Percentiles rank a stretch among this genome's conserved stretches.
These are phyloP conservation scores for Fusarium verticillioides DNA, from an alignment of 2,329 filamentous ascomycete genomes.

Conservation along the genomic window DNA sequence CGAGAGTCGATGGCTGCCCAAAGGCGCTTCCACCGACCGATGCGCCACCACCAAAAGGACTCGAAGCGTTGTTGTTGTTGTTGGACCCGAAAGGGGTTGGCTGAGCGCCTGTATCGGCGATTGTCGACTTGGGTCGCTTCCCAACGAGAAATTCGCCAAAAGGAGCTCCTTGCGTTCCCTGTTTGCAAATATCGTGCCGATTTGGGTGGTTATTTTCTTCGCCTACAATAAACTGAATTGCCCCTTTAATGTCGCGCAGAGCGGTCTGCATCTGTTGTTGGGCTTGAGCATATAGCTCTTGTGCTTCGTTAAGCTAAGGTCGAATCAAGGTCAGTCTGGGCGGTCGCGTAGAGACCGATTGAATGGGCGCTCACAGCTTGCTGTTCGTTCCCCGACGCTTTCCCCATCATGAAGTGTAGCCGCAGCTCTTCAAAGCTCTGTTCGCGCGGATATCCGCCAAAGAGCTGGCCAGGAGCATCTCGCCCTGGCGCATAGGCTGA, in stretches of 20 bases:
- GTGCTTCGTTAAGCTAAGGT: constrained; percentile 68
- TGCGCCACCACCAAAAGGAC: constrained; percentile 47
- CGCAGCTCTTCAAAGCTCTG: constrained; percentile 91
- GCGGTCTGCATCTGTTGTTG: constrained; percentile 78
- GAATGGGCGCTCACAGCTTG: constrained; percentile 57
- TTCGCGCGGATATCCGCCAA: constrained; percentile 82
- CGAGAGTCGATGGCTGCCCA: constrained; percentile 48
- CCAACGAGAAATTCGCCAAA: constrained; percentile 59
- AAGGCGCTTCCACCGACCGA: constrained; percentile 48
- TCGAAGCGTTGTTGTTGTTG: constrained; percentile 30
- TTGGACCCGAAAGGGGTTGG: constrained; percentile 57
- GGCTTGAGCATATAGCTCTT: constrained; percentile 70
- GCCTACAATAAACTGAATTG: constrained; percentile 74
- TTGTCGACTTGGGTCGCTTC: constrained; percentile 44
- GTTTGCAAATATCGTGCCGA: constrained; percentile 71
- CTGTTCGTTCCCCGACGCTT: constrained; percentile 68
- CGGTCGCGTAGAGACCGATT: not conserved
- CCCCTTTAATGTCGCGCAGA: constrained; percentile 75
- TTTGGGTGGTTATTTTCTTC: constrained; percentile 80
- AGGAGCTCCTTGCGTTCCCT: constrained; percentile 56
- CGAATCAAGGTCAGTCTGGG: constrained; percentile 31
- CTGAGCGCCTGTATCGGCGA: constrained; percentile 44
- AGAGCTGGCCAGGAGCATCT: constrained; percentile 82
- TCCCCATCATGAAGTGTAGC: constrained; percentile 73
- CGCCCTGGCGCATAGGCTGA: constrained; percentile 85